Evolutionary conservation across 2,329 filamentous ascomycete species (phyloP).

Genomic region (Scleromitrula shiraiana): DNA sequence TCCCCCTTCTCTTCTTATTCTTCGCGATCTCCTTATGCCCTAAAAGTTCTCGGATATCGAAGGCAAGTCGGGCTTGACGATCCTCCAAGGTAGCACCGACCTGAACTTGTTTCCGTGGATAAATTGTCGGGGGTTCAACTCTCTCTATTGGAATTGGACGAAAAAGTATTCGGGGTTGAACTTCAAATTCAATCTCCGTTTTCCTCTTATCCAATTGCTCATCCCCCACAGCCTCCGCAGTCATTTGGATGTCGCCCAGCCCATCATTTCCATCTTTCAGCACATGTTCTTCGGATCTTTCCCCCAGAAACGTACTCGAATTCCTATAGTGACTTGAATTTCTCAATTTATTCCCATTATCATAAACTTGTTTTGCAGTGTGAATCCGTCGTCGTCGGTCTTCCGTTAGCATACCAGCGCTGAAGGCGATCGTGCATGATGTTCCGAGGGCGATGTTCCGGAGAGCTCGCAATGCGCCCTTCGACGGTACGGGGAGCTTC

Average conservation of each 20-base stretch:
- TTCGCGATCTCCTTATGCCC: constrained; percentile 6
- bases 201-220: neutral
- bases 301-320: constrained; percentile 19
- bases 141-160: neutral
- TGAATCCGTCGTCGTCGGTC: constrained; percentile 49
- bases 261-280: constrained; percentile 16
- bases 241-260: constrained; percentile 5
- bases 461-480: constrained; percentile 47
- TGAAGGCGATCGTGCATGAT: constrained; percentile 44
- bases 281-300: constrained; percentile 20
- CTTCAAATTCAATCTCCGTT: neutral
- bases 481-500: constrained; percentile 43
- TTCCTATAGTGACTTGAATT: constrained; percentile 34
- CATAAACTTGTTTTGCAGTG: constrained; percentile 40
- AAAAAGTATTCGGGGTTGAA: neutral
- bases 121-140: neutral
- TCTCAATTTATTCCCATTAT: constrained; percentile 46
- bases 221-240: neutral
- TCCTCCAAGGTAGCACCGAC: neutral
- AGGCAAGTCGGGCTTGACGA: constrained; percentile 18
- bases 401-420: constrained; percentile 40
- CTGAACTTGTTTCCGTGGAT: neutral
- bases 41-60: constrained; percentile 18
- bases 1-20: too few species aligned
- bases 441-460: constrained; percentile 49